These are phyloP conservation scores for Corymbia calophylla DNA, from an alignment of 441 rosid genomes.

Conservation along the genomic window DNA sequence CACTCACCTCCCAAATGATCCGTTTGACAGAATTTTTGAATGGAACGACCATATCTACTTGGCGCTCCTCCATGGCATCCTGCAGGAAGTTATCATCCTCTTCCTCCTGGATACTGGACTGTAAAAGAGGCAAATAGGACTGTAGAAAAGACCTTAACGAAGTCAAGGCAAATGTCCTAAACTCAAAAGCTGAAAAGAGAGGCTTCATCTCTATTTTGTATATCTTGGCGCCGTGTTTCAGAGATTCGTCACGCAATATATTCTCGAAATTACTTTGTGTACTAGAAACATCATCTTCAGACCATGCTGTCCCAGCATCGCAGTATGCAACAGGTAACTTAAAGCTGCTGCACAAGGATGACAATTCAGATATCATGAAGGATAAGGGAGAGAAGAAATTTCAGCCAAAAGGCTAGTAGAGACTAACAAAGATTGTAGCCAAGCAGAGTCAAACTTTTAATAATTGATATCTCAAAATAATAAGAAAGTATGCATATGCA, in stretches of 20 bases:
- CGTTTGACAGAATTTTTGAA: constrained; percentile 79
- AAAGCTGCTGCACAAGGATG: constrained; percentile 30
- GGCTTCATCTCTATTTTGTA: constrained; percentile 68
- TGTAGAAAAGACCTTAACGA: constrained; percentile 70
- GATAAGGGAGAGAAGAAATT: not conserved
- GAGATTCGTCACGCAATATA: constrained; percentile 31
- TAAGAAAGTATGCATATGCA: not conserved
- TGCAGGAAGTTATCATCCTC: constrained; percentile 65
- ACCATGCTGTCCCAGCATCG: constrained; percentile 61
- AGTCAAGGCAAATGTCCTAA: constrained; percentile 66
- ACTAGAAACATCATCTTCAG: constrained; percentile 46
- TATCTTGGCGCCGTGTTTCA: constrained; percentile 46
- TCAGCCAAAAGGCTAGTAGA: not conserved
- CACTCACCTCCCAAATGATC: constrained; percentile 72
- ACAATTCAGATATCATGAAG: not conserved
- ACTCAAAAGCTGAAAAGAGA: constrained; percentile 76
- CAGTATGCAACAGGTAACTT: constrained; percentile 70
- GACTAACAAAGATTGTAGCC: not conserved
- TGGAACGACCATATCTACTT: constrained; percentile 68
- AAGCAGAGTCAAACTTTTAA: not conserved
- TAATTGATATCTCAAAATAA: not conserved
- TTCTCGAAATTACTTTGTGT: constrained; percentile 31
- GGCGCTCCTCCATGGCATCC: constrained; percentile 33
- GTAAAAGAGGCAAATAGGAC: constrained; percentile 84
- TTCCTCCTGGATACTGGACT: constrained; percentile 54